Percentiles rank a stretch among this genome's conserved stretches.
Conservation (phyloP, 768 basidiomycete genomes). For the Lactarius sanguifluus region DNA sequence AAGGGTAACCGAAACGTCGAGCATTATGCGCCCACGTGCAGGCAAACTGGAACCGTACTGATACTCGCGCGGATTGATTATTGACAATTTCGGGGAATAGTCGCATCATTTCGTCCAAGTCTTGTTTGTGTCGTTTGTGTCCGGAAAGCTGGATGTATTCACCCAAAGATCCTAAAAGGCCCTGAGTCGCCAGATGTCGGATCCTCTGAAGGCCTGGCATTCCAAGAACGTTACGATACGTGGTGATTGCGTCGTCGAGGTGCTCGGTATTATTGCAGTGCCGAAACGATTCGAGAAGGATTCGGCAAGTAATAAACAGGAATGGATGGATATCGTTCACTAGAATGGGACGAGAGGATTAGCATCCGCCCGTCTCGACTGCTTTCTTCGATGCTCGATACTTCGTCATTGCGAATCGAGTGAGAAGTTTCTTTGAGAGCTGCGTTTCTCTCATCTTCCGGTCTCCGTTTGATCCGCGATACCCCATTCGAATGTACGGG, state of each 20-base stretch:
- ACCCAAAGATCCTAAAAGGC: background rate
- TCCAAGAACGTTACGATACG: background rate
- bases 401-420: background rate
- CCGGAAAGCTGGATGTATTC: background rate
- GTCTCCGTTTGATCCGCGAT: background rate
- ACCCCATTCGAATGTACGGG: background rate
- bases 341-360: background rate
- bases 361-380: background rate
- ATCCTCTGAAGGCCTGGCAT: background rate
- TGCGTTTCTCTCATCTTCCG: background rate
- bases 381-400: background rate
- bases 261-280: background rate
- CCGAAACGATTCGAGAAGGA: background rate
- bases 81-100: background rate
- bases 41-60: background rate
- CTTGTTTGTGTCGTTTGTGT: background rate
- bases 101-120: conserved; percentile 6
- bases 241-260: conserved; percentile 7
- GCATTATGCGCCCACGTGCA: background rate
- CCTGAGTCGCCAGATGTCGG: background rate
- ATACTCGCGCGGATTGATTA: background rate
- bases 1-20: background rate
- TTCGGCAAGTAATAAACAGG: background rate
- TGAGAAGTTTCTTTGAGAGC: no score
- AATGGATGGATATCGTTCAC: no score